Conservation (phyloP, 2,329 filamentous ascomycete species). For the Paecilomyces sp. region DNA sequence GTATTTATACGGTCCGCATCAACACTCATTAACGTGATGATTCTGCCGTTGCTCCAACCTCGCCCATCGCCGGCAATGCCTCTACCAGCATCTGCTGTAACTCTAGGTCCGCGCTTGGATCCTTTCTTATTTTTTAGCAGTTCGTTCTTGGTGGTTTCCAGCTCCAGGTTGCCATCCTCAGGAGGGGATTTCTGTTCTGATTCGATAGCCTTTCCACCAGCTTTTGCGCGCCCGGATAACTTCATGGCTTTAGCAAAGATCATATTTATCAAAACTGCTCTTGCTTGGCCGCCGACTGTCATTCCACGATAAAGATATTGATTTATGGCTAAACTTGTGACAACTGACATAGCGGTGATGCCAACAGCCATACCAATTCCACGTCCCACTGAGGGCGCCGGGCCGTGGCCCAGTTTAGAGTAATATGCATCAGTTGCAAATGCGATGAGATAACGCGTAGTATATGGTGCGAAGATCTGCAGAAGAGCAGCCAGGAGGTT, state of each 20-base stretch:
- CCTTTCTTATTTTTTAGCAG: constrained; percentile 28
- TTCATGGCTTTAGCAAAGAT: constrained; percentile 93
- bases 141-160: constrained; percentile 34
- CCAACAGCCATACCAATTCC: constrained; percentile 80
- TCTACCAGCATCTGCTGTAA: constrained; percentile 31
- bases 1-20: constrained; percentile 91
- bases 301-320: constrained; percentile 92
- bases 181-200: constrained; percentile 38
- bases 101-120: constrained; percentile 21
- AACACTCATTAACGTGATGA: constrained; percentile 90
- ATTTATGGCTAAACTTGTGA: constrained; percentile 73
- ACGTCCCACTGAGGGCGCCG: constrained; percentile 61
- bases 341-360: constrained; percentile 75
- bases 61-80: constrained; percentile 61
- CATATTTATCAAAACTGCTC: constrained; percentile 73
- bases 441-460: constrained; percentile 75
- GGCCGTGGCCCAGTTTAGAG: constrained; percentile 46
- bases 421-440: constrained; percentile 75
- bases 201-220: constrained; percentile 58
- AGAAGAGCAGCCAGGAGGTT: constrained; percentile 64
- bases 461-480: constrained; percentile 78
- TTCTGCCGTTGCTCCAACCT: constrained; percentile 88
- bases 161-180: constrained; percentile 41
- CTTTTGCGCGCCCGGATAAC: constrained; percentile 78
- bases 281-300: constrained; percentile 77